These are phyloP conservation scores for Tylopilus sp. DNA, from an alignment of 768 basidiomycete species.

Conservation along the genomic window DNA sequence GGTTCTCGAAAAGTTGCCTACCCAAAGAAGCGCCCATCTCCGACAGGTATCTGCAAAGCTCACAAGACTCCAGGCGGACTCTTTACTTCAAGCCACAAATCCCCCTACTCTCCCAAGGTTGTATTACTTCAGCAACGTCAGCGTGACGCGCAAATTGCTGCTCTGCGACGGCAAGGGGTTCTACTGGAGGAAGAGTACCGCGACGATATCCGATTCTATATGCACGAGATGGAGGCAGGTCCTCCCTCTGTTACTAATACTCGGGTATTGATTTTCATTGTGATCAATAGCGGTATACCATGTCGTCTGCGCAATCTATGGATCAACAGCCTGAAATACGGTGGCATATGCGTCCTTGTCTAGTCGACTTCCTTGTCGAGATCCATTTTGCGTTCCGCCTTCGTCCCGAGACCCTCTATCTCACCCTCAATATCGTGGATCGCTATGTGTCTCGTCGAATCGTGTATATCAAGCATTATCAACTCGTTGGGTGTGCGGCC, in stretches of 20 bases:
- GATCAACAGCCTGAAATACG: conserved; percentile 98
- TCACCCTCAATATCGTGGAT: conserved; percentile 98
- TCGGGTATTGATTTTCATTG: conserved; percentile 6
- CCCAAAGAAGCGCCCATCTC: conserved; percentile 84
- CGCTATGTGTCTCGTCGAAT: conserved; percentile 98
- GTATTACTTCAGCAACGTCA: conserved; percentile 62
- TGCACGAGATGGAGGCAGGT: conserved; percentile 98
- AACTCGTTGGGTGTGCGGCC: conserved; percentile 96
- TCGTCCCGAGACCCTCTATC: conserved; percentile 97
- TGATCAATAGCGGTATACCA: conserved; percentile 65
- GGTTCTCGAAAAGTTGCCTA: conserved; percentile 66
- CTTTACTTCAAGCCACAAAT: conserved; percentile 51
- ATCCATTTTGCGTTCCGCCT: conserved; percentile 97
- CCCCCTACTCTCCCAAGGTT: conserved; percentile 64
- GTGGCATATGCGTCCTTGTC: conserved; percentile 99
- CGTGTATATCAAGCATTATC: conserved; percentile 99
- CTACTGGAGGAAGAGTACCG: conserved; percentile 94
- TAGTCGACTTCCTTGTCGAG: conserved; percentile 98
- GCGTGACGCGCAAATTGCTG: conserved; percentile 65
- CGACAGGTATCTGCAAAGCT: conserved; percentile 69
- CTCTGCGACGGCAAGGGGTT: conserved; percentile 67
- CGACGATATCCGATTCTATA: conserved; percentile 88
- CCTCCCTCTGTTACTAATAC: neutral
- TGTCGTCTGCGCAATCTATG: conserved; percentile 93
- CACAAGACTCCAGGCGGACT: conserved; percentile 51